Conservation (phyloP, 768 basidiomycete genomes). For the Auriscalpium vulgare region DNA sequence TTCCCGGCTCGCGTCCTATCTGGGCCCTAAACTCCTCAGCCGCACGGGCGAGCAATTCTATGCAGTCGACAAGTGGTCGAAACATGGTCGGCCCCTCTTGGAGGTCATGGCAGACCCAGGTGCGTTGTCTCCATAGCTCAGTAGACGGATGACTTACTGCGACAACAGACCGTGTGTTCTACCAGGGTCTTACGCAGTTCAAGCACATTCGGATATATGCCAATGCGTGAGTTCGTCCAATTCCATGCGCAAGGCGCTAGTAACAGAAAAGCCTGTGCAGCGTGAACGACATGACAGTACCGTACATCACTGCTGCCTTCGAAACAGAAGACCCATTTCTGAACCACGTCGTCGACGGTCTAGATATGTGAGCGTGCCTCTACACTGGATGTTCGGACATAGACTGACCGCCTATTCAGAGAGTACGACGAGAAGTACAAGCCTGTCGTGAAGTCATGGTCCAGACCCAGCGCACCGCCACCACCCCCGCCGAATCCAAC, state of each 20-base stretch:
- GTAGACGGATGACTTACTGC: background rate
- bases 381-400: background rate
- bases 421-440: constrained; percentile 10
- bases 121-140: constrained; percentile 16
- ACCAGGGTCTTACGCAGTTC: constrained; percentile 61
- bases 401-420: background rate
- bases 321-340: constrained; percentile 61
- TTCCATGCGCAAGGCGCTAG: background rate
- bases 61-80: constrained; percentile 58
- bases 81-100: constrained; percentile 56
- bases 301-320: constrained; percentile 73
- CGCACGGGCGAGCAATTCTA: constrained; percentile 65
- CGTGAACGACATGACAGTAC: constrained; percentile 72
- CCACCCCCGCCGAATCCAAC: constrained; percentile 5
- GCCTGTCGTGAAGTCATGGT: constrained; percentile 12
- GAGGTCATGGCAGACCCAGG: constrained; percentile 79
- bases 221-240: constrained; percentile 48
- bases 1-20: constrained; percentile 39
- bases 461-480: constrained; percentile 3
- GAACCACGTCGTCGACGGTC: constrained; percentile 44
- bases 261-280: constrained; percentile 23
- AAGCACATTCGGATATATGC: constrained; percentile 70
- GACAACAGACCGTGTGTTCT: constrained; percentile 59
- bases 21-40: constrained; percentile 67
- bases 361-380: constrained; percentile 44